Percentiles rank a stretch among this genome's conserved stretches.
Conservation (phyloP, 1,284 basidiomycete species). For the Neolentinus lepideus region DNA sequence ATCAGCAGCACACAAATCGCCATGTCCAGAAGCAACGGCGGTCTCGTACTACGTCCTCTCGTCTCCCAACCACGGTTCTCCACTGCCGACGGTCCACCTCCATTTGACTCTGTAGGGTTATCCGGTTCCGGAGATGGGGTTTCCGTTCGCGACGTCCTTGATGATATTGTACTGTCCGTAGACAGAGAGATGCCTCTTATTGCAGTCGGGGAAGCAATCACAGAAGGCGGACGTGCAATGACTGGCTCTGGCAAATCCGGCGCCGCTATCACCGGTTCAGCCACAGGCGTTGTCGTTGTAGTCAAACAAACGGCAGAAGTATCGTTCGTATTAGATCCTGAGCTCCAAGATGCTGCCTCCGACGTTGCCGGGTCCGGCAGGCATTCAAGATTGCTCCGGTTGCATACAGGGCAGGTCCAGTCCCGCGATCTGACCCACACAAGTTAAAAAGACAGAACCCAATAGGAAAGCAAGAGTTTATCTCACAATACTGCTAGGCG, state of each 20-base stretch:
- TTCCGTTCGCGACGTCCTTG: neutral
- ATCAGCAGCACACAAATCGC: slow-evolving; percentile 63
- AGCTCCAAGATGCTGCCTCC: neutral
- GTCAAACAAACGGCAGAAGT: no score
- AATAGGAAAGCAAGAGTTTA: neutral
- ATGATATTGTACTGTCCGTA: neutral
- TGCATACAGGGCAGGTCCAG: slow-evolving; percentile 78
- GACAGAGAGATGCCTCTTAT: neutral
- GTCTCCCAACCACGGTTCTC: neutral
- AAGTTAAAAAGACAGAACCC: slow-evolving; percentile 5
- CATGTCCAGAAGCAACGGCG: slow-evolving; percentile 61
- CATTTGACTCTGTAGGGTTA: neutral
- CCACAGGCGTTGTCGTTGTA: no score
- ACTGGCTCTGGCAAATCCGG: neutral
- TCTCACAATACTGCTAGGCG: slow-evolving; percentile 75
- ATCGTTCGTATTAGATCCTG: neutral
- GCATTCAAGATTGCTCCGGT: slow-evolving; percentile 57
- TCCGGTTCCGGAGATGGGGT: neutral
- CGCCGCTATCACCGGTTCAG: neutral
- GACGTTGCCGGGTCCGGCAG: slow-evolving; percentile 54
- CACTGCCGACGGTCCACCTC: neutral
- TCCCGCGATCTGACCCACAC: slow-evolving; percentile 55
- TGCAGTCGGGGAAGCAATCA: neutral
- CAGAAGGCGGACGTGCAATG: no score
- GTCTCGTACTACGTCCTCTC: slow-evolving; percentile 20